These are phyloP conservation scores for Kwoniella botswanensis DNA, from an alignment of 768 basidiomycete species.

Conservation along the genomic window DNA sequence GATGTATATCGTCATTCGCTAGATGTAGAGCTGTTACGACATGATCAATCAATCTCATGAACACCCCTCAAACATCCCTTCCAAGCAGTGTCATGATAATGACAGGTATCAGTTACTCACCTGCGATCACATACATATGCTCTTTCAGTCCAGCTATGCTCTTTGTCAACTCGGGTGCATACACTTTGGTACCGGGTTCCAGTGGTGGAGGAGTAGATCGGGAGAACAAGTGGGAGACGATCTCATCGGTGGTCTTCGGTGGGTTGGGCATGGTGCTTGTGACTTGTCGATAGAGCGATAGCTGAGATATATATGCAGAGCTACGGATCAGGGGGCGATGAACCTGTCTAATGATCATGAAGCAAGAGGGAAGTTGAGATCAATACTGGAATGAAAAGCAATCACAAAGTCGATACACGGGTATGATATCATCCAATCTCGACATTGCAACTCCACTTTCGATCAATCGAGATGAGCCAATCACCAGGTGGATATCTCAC, in stretches of 20 bases:
- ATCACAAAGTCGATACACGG: no score
- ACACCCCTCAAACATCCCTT: no score
- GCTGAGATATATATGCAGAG: background rate
- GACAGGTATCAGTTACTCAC: conserved; percentile 26
- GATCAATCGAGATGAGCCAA: no score
- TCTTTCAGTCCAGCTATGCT: conserved; percentile 39
- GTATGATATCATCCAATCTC: no score
- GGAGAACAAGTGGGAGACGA: conserved; percentile 36
- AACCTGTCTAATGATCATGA: background rate
- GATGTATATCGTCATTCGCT: conserved; percentile 55
- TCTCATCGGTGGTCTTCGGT: conserved; percentile 26
- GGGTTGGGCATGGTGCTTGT: conserved; percentile 4
- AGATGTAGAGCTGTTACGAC: conserved; percentile 46
- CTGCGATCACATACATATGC: conserved; percentile 45
- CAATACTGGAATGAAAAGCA: no score
- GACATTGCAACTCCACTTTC: no score
- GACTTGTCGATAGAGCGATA: background rate
- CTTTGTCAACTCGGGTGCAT: conserved; percentile 32
- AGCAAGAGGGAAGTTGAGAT: no score
- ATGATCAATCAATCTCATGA: background rate
- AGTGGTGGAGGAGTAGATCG: conserved; percentile 39
- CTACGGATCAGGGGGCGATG: background rate
- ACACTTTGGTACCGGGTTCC: conserved; percentile 50
- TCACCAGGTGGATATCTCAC: no score
- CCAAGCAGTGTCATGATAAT: background rate